Evolutionary conservation across 1,139 yeast genomes (phyloP), one percentile per base, ranked within the genome.

Genomic region (Blastobotrys proliferans): DNA sequence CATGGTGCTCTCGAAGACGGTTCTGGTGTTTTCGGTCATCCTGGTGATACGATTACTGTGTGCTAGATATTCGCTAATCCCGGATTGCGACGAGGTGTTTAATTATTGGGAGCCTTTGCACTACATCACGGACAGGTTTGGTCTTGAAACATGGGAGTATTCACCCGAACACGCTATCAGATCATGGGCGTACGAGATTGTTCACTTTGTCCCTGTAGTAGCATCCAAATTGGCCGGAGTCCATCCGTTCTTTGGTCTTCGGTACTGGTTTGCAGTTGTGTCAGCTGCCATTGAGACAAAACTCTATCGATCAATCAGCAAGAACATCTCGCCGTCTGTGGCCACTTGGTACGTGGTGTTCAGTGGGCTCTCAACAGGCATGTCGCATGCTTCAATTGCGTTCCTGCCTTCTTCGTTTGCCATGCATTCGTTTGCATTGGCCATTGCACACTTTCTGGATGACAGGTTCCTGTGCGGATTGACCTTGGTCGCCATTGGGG

Each of bases 91-190:
- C 61, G 94, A 84, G 61, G 81, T 79, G 2, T 90, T 77, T 72
- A 90, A 90, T 58, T 90, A 86, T 64, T 88, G 69, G 92, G 98
- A 90, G 54, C 97, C 98, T 0, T 69, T 90, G 46, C 92, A 90
- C 59, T 71, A 83, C 43, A 56, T 90, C 29, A 66, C 83, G 2
- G 75, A 95, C 52, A 83, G 83, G 2, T 87, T 85, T 61, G 98
- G 97, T 2, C 84, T 87, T 54, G 88, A 88, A 62, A 90, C 97
- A 0, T 90, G 97, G 97, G 97, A 90, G 58, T 90, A 90, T 61
- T 86, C 96, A 0, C 97, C 97, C 0, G 85, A 75, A 44, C 87
- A 77, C 58, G 88, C 95, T 16, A 87, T 90, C 42, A 68, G 97
- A 51, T 85, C 95, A 6, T 90, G 94, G 78, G 74, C 84, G 0